Base-by-base conservation (phyloP, 2,329 filamentous ascomycete genomes). In the Sporothrix globosa region DNA sequence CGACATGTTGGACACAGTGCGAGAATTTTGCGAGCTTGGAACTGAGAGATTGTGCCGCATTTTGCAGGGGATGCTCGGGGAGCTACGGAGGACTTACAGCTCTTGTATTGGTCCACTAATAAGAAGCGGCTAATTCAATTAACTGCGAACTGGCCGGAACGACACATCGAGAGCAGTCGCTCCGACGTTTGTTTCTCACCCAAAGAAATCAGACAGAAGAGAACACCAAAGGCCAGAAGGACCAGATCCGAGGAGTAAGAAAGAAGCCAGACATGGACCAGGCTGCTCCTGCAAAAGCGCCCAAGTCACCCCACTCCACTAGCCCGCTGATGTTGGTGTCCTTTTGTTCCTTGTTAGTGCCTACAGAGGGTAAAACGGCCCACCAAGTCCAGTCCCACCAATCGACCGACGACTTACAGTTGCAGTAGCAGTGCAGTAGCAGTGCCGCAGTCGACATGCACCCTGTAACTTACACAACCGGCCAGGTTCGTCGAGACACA, bases 1-100 rank as follows among this genome's bases (percentile, higher is more conserved):
- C 24, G 34, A 56, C 53, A 19, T 27, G 27, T 7, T 56, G n/a
- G 56, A 61, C 56, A 61, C 56, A 61, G 56, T 61, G 56, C 24
- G 56, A 61, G n/a, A 10, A 7, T 24, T 24, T 54, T 10, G 6
- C 19, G 53, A 14, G 53, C 27, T 7, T 27, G 19, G 2, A 56
- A 39, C 27, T 7, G 34, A 9, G 30, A 30, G 34, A 9, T 34
- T 34, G 53, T 56, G 53, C 27, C 34, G 27, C 19, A 34, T 34
- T 56, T 56, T 34, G 19, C 27, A 56, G 53, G 27, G 53, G 6
- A 30, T 5, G 10, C 13, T 7, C 52, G 52, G 52, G 21, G 27
- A 54, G 34, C 34, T 34, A 34, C 34, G 53, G 52, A 17, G 11
- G 10, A 21, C 50, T 21, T 7, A 27, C 21, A 34, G 7, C 19